phyloP scores from a whole-genome alignment of 805 yeast genomes.

The Saturnispora sekii region DNA sequence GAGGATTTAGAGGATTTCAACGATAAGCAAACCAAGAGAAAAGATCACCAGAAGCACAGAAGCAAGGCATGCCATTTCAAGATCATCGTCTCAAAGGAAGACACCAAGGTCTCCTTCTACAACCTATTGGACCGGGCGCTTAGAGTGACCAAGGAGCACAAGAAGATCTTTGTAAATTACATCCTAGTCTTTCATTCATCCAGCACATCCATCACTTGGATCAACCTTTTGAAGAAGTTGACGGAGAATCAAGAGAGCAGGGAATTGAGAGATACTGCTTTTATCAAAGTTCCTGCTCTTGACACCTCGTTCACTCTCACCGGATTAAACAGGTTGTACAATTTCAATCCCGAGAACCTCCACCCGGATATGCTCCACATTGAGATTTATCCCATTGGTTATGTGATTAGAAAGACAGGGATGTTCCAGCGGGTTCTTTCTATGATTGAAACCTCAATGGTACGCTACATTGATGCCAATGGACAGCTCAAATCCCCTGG shows the following conservation, averaged over 20 bases:
- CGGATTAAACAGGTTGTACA: neutral
- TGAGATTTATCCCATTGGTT: slow-evolving; percentile 15
- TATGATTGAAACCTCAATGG: slow-evolving; percentile 28
- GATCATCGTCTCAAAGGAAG: slow-evolving; percentile 11
- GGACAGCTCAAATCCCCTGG: slow-evolving; percentile 5
- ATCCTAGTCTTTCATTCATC: slow-evolving; percentile 48
- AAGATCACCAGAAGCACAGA: slow-evolving; percentile 11
- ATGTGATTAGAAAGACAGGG: slow-evolving; percentile 18
- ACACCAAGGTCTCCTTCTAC: slow-evolving; percentile 40
- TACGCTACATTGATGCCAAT: slow-evolving; percentile 6
- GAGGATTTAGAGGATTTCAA: neutral
- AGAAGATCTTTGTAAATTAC: slow-evolving; percentile 24
- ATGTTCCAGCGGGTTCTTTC: slow-evolving; percentile 32
- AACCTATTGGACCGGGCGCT: slow-evolving; percentile 65
- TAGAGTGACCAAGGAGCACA: slow-evolving; percentile 30
- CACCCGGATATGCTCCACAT: neutral
- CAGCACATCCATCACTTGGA: slow-evolving; percentile 52
- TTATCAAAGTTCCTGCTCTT: slow-evolving; percentile 37
- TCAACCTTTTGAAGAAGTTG: slow-evolving; percentile 42
- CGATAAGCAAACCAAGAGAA: slow-evolving; percentile 1
- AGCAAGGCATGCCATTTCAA: slow-evolving; percentile 13
- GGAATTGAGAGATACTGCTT: slow-evolving; percentile 6
- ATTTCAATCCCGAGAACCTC: neutral
- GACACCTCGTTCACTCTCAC: slow-evolving; percentile 30
- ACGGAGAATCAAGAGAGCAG: slow-evolving; percentile 26